phyloP scores from a whole-genome alignment of 2,329 filamentous ascomycete genomes.

The Ceratocystis cacaofunesta region DNA sequence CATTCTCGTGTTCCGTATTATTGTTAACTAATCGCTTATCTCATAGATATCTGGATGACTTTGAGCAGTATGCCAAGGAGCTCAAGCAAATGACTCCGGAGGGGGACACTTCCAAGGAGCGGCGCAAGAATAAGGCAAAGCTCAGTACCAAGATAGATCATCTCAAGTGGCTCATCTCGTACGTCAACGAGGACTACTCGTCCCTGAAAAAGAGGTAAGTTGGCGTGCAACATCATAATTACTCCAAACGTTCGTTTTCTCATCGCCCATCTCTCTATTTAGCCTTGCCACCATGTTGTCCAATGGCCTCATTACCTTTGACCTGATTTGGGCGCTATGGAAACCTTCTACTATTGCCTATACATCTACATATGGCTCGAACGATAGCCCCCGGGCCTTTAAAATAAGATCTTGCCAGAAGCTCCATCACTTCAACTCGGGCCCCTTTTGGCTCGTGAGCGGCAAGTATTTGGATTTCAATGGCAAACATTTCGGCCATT shows the following conservation, averaged over 20 bases:
- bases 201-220: constrained; percentile 50
- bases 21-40: not conserved
- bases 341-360: constrained; percentile 74
- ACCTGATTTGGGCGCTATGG: constrained; percentile 76
- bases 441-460: not conserved
- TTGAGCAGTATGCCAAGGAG: constrained; percentile 48
- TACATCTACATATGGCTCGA: constrained; percentile 59
- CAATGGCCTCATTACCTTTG: constrained; percentile 74
- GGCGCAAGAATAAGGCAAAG: constrained; percentile 46
- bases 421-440: constrained; percentile 28
- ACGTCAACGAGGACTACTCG: constrained; percentile 69
- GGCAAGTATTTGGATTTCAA: not conserved
- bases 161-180: constrained; percentile 58
- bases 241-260: too few relatives aligned
- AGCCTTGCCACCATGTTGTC: constrained; percentile 67
- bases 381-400: constrained; percentile 67
- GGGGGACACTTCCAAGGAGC: constrained; percentile 24
- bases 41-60: constrained; percentile 57
- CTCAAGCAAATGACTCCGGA: constrained; percentile 40
- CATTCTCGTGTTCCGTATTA: not conserved
- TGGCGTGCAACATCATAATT: too few relatives aligned
- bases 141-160: constrained; percentile 43
- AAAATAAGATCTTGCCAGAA: constrained; percentile 65
- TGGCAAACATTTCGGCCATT: constrained; percentile 47
- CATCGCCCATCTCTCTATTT: constrained; percentile 5